A percentile compares a stretch with the other conserved stretches of the same genome.
phyloP scores from a whole-genome alignment of 345 rosid genomes.

The Gossypium ekmanianum region DNA sequence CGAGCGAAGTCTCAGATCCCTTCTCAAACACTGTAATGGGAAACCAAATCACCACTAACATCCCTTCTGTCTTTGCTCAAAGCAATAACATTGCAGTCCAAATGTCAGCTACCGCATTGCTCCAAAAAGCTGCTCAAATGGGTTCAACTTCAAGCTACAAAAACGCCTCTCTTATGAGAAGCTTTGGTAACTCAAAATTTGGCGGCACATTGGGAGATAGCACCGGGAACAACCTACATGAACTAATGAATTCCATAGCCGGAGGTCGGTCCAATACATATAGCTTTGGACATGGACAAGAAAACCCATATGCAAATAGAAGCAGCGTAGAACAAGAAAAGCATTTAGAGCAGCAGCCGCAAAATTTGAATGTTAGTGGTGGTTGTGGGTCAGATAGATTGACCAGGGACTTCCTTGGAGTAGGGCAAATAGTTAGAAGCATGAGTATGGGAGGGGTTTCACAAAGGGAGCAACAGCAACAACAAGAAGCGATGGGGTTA shows the following conservation, averaged over 20 bases:
- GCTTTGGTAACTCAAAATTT: conserved; percentile 29
- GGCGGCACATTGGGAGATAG: conserved; percentile 21
- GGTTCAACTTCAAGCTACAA: conserved; percentile 58
- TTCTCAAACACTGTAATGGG: conserved; percentile 32
- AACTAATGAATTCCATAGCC: conserved; percentile 54
- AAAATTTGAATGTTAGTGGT: conserved; percentile 25
- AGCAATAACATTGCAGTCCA: conserved; percentile 36
- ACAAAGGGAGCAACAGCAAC: conserved; percentile 22
- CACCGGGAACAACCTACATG: conserved; percentile 45
- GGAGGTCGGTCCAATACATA: conserved; percentile 9
- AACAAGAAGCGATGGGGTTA: conserved; percentile 13
- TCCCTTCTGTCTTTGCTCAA: conserved; percentile 40
- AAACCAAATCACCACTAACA: conserved; percentile 29
- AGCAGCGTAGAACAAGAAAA: not conserved
- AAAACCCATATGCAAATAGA: not conserved
- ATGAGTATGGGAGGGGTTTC: conserved; percentile 38
- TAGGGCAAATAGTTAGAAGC: conserved; percentile 57
- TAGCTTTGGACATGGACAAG: conserved; percentile 23
- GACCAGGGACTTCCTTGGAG: conserved; percentile 79
- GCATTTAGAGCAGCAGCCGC: not conserved
- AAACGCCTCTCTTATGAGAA: conserved; percentile 45
- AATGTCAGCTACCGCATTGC: conserved; percentile 81
- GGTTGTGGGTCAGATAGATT: conserved; percentile 62
- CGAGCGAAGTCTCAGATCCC: conserved; percentile 19
- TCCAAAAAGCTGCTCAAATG: conserved; percentile 85